phyloP scores from a whole-genome alignment of 768 basidiomycete genomes.

The Hemileccinum rubropunctum region DNA sequence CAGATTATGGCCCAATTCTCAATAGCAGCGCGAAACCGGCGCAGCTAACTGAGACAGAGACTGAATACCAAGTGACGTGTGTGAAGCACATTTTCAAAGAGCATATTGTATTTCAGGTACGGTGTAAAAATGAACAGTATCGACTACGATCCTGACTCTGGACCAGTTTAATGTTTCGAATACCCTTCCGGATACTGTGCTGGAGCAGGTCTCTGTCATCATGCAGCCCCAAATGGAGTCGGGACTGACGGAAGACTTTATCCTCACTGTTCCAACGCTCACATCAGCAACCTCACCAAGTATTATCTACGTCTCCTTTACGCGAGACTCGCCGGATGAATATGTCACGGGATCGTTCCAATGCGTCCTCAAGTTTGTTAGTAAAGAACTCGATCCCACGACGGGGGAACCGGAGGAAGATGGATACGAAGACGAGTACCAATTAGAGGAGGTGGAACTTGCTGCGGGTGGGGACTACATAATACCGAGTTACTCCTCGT shows the following conservation, averaged over 20 bases:
- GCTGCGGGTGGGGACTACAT: constrained; percentile 93
- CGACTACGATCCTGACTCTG: constrained; percentile 5
- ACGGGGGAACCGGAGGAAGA: constrained; percentile 96
- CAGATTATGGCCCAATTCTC: constrained; percentile 79
- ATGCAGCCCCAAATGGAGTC: constrained; percentile 80
- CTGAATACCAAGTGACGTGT: constrained; percentile 94
- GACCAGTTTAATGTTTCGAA: constrained; percentile 94
- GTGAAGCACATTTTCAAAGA: constrained; percentile 97
- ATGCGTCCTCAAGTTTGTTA: constrained; percentile 90
- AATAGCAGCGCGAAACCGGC: constrained; percentile 78
- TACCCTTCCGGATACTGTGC: constrained; percentile 90
- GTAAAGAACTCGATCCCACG: constrained; percentile 95
- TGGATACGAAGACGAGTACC: constrained; percentile 99
- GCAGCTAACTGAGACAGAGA: constrained; percentile 93
- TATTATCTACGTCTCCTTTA: constrained; percentile 91
- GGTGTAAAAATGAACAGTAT: constrained; percentile 16
- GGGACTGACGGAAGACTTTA: constrained; percentile 89
- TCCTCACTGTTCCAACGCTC: constrained; percentile 78
- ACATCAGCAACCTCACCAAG: constrained; percentile 72
- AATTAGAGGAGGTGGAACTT: constrained; percentile 93
- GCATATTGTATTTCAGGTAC: constrained; percentile 94
- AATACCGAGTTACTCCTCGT: constrained; percentile 90
- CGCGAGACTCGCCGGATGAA: constrained; percentile 70
- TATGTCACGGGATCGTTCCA: constrained; percentile 85
- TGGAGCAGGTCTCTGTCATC: constrained; percentile 91